Base-by-base conservation (phyloP, 1,284 basidiomycete genomes). In the Ustilago nuda region DNA sequence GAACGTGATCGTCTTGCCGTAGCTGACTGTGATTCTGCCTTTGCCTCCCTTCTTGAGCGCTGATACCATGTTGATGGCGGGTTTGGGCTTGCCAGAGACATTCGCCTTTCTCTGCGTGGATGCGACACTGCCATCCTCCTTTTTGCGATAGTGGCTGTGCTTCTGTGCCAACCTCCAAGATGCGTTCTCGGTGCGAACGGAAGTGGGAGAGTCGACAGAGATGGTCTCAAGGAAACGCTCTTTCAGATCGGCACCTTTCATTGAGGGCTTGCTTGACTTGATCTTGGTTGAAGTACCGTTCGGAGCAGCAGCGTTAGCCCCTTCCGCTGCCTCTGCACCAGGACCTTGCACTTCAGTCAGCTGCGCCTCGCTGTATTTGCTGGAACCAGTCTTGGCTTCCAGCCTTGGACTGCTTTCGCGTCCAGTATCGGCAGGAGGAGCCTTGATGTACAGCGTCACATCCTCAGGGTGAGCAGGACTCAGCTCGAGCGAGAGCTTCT, bases 221-320 rank as follows among this genome's bases (percentile, higher is more conserved):
- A 88, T 85, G n/a, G 87, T 85, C 79, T 89, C 88, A 61, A 89
- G 87, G 78, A 89, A 88, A 30, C 88, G 85, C 78, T 89, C 88
- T 66, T 87, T 86, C 45, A 86, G 72, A 50, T 84, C 79, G 11
- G 80, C 71, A 32, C 76, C 70, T n/a, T 82, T 78, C 55, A 67
- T 63, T 23, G 64, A 30, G 8, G 60, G 61, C 60, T 75, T 72
- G 52, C 55, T 54, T 23, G 69, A 72, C 50, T 67, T 69, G 39
- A 27, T 27, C 51, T 61, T 72, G 54, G 57, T 30, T 19, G 50
- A 54, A 50, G 41, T 36, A n/a, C 56, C 51, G 7, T 43, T 54
- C 2, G 55, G 12, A 9, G 51, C 33, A 11, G 51, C 39, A 19
- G 45, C 30, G 30, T 53, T 56, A 17, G 7, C 33, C 5, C 50